Conservation (phyloP, 2,329 filamentous ascomycete species). For the Microsporum audouinii region DNA sequence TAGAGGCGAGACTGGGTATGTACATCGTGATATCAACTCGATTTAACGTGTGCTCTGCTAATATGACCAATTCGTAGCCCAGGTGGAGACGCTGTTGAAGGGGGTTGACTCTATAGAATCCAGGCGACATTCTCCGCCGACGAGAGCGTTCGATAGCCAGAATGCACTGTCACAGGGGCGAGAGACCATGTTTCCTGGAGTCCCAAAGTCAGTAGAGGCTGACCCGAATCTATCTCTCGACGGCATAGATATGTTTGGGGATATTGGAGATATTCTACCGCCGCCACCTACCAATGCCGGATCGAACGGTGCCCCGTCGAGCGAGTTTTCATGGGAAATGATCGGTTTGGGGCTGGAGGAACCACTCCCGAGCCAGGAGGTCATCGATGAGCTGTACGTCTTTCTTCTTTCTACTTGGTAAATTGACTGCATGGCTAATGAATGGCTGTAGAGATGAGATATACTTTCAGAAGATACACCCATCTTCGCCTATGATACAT, state of each 20-base stretch:
- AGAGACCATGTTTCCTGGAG: background rate
- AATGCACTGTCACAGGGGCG: background rate
- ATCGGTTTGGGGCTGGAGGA: constrained; percentile 74
- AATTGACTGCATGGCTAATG: constrained; percentile 10
- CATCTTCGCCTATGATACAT: constrained; percentile 79
- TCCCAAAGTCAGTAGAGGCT: background rate
- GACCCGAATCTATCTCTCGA: background rate
- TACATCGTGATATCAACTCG: constrained; percentile 12
- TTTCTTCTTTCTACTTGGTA: background rate
- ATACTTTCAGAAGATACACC: constrained; percentile 84
- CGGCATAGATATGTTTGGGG: constrained; percentile 3
- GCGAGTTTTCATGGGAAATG: constrained; percentile 68
- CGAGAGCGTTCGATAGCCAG: background rate
- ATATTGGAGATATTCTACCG: constrained; percentile 2
- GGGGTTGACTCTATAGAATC: constrained; percentile 50
- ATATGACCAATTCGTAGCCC: constrained; percentile 45
- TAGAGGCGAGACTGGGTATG: constrained; percentile 86
- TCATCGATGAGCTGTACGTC: constrained; percentile 72
- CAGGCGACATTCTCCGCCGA: background rate
- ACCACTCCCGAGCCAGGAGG: constrained; percentile 61
- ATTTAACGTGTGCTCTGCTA: background rate
- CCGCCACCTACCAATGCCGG: constrained; percentile 16
- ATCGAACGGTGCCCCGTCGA: constrained; percentile 18
- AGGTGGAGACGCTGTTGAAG: constrained; percentile 85
- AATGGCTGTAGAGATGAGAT: constrained; percentile 53